phyloP scores from a whole-genome alignment of 1,284 basidiomycete species.

The Trametes polyzona region DNA sequence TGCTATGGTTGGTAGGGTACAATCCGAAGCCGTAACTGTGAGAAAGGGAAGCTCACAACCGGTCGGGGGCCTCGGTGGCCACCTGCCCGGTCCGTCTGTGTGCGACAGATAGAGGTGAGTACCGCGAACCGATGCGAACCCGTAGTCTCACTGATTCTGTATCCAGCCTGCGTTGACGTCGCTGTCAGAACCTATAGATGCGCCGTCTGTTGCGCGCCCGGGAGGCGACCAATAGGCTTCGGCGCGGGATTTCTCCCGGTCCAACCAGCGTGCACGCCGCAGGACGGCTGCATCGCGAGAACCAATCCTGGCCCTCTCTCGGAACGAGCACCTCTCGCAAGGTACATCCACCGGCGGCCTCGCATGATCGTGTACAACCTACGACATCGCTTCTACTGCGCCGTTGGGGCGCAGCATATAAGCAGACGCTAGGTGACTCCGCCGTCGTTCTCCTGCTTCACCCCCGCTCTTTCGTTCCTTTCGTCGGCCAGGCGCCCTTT shows the following conservation, averaged over 20 bases:
- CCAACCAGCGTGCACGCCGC: not conserved
- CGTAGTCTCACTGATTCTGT: constrained; percentile 9
- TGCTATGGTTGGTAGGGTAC: not conserved
- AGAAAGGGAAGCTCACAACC: not conserved
- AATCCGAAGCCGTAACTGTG: not conserved
- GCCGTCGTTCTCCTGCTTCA: not conserved
- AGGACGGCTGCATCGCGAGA: not conserved
- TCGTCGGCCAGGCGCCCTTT: constrained; percentile 10
- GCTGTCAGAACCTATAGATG: constrained; percentile 1
- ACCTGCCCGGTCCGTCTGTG: not conserved
- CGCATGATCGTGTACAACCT: not conserved
- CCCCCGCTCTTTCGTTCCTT: not conserved
- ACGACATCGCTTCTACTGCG: not conserved
- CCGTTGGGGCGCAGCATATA: constrained; percentile 3
- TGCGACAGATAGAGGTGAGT: not conserved
- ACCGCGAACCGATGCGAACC: not conserved
- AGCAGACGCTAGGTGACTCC: not conserved
- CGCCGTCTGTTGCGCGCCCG: not conserved
- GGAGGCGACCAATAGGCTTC: not conserved
- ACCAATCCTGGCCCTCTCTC: not conserved
- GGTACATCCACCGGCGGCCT: not conserved
- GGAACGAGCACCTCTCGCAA: not conserved
- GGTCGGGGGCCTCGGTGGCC: constrained; percentile 11
- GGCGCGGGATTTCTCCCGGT: not conserved
- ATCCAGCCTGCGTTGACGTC: constrained; percentile 5